phyloP scores from a whole-genome alignment of 1,139 yeast species.

The Pichia sp. region DNA sequence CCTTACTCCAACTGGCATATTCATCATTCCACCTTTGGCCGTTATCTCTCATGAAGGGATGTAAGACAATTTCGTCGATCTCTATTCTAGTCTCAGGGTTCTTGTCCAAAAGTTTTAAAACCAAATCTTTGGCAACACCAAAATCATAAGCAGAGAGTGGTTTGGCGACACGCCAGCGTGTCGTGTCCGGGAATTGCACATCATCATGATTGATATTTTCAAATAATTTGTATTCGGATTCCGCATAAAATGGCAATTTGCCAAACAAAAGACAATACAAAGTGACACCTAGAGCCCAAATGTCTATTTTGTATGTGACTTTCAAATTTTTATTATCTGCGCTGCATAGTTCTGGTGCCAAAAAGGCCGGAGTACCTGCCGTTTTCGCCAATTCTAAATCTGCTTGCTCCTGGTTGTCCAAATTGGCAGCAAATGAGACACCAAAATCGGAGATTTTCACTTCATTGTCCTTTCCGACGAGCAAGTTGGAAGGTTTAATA shows the following conservation, averaged over 20 bases:
- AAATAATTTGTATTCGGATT: slow-evolving; percentile 78
- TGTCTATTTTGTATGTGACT: slow-evolving; percentile 74
- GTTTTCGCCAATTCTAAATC: slow-evolving; percentile 85
- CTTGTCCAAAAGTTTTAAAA: slow-evolving; percentile 58
- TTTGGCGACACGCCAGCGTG: slow-evolving; percentile 34
- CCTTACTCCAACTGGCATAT: slow-evolving; percentile 21
- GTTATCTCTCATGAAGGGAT: slow-evolving; percentile 68
- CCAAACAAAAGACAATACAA: slow-evolving; percentile 86
- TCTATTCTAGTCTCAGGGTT: slow-evolving; percentile 65
- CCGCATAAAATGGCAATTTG: slow-evolving; percentile 83
- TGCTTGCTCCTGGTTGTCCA: slow-evolving; percentile 53
- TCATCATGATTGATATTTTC: slow-evolving; percentile 68
- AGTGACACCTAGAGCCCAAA: slow-evolving; percentile 97
- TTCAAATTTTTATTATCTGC: slow-evolving; percentile 35
- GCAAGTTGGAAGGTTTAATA: slow-evolving; percentile 90
- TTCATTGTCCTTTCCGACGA: slow-evolving; percentile 61
- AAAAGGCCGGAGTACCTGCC: slow-evolving; percentile 86
- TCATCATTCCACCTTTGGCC: slow-evolving; percentile 39
- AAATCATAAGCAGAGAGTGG: slow-evolving; percentile 38
- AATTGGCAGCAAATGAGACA: slow-evolving; percentile 71
- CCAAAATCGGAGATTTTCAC: slow-evolving; percentile 98
- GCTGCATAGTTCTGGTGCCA: slow-evolving; percentile 70
- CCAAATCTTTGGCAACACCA: slow-evolving; percentile 57
- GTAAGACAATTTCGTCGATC: slow-evolving; percentile 66
- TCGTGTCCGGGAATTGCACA: slow-evolving; percentile 51